A percentile compares a stretch with the other conserved stretches of the same genome.
Evolutionary conservation across 768 basidiomycete species (phyloP).

Genomic region (Exidia glandulosa): DNA sequence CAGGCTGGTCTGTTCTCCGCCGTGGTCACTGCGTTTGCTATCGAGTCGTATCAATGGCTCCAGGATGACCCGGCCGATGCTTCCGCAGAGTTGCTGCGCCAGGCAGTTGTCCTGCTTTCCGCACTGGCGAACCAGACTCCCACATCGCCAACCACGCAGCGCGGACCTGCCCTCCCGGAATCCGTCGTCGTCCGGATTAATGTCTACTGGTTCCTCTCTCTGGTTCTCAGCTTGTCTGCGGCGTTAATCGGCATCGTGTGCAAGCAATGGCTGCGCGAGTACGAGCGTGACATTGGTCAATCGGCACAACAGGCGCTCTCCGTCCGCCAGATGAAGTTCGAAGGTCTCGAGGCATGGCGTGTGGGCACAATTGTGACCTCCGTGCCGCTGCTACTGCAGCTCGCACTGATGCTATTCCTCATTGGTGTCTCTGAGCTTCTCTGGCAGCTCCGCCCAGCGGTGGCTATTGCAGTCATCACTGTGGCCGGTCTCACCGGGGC

Average conservation of each 20-base stretch:
- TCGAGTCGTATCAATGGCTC: constrained; percentile 11
- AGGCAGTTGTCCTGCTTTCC: not conserved
- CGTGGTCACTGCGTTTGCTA: constrained; percentile 14
- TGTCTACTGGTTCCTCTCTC: constrained; percentile 15
- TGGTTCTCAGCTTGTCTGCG: constrained; percentile 13
- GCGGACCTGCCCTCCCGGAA: not conserved
- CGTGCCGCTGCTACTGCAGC: constrained; percentile 12
- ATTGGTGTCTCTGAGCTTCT: constrained; percentile 10
- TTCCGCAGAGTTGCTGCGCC: constrained; percentile 1
- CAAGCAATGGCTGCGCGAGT: constrained; percentile 18
- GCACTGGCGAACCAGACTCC: not conserved
- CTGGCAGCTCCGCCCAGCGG: not conserved
- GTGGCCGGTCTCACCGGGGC: not conserved
- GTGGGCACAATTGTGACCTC: constrained; percentile 12
- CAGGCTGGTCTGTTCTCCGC: constrained; percentile 12
- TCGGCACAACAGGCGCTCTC: constrained; percentile 1
- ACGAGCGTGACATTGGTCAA: constrained; percentile 4
- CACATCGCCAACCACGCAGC: not conserved
- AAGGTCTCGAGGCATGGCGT: constrained; percentile 12
- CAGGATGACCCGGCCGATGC: constrained; percentile 5
- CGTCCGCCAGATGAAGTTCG: constrained; percentile 11
- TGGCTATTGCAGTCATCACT: not conserved
- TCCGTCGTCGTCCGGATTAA: constrained; percentile 35
- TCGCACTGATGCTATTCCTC: constrained; percentile 11
- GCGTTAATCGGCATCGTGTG: constrained; percentile 18